Percentiles rank a stretch among this genome's conserved stretches.
Evolutionary conservation across 352 stramenopile genomes (phyloP).

Genomic region (Phytophthora brassicae): DNA sequence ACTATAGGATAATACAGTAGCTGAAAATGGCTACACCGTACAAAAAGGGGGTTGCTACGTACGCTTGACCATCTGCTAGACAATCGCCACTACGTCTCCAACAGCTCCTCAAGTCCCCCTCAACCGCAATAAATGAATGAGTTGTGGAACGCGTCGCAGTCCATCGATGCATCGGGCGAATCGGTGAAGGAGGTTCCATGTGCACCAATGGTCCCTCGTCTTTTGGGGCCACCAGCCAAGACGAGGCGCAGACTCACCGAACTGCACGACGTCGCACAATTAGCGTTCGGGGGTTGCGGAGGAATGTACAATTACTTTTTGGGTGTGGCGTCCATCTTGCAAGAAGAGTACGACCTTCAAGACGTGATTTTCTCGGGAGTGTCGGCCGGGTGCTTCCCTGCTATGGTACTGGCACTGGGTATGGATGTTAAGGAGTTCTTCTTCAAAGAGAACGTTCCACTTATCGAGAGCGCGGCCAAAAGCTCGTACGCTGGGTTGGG

Average conservation of each 20-base stretch:
- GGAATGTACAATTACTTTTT: slow-evolving; percentile 90
- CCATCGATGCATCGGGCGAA: slow-evolving; percentile 7
- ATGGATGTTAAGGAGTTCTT: slow-evolving; percentile 84
- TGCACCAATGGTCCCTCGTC: slow-evolving; percentile 7
- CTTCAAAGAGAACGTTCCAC: slow-evolving; percentile 76
- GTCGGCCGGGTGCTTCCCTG: slow-evolving; percentile 75
- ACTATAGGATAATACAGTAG: too few relatives aligned
- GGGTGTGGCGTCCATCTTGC: slow-evolving; percentile 64
- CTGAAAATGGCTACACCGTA: too few relatives aligned
- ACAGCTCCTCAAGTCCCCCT: slow-evolving; percentile 10
- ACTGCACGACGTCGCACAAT: slow-evolving; percentile 62
- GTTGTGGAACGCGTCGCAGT: slow-evolving; percentile 21
- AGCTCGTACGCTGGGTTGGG: slow-evolving; percentile 60
- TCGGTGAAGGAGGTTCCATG: slow-evolving; percentile 14
- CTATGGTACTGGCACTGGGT: slow-evolving; percentile 58
- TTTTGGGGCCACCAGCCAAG: slow-evolving; percentile 25
- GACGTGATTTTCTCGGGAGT: slow-evolving; percentile 79
- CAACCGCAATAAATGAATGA: slow-evolving; percentile 24
- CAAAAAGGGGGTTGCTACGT: too few relatives aligned
- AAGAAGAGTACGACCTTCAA: slow-evolving; percentile 74
- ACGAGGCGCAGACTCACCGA: slow-evolving; percentile 50
- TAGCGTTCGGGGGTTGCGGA: slow-evolving; percentile 79
- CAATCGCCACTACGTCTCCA: slow-evolving; percentile 1
- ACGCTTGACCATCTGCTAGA: too few relatives aligned
- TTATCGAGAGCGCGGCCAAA: slow-evolving; percentile 64